Base-by-base conservation (phyloP, 1,139 yeast genomes). In the Candida frijolesensis region DNA sequence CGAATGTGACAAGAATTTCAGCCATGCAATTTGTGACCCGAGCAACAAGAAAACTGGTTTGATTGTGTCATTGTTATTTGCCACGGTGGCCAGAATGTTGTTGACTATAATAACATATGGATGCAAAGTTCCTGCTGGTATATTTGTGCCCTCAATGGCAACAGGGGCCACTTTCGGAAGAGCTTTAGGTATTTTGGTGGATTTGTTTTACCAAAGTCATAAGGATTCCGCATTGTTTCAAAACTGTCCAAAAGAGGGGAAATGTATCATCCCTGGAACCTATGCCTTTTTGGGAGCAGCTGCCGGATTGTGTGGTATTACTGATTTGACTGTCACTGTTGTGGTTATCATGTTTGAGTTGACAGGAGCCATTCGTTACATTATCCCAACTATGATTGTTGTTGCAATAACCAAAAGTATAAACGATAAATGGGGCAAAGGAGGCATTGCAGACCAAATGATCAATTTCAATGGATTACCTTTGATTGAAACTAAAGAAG, bases 201-300 rank as follows among this genome's bases (percentile, higher is more conserved):
- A 92, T 59, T 60, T 73, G 32, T 57, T 87, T 11, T 80, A 85
- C 33, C 74, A 76, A 51, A 65, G 61, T 43, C 56, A 72, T 52
- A 76, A 79, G 0, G 68, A 72, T 10, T 67, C 79, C 2, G 50
- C 62, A 4, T 51, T 81, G 4, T 88, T 88, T 60, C 53, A 78
- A 35, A 72, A 80, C 49, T 83, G 84, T 54, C 64, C 74, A 0
- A 57, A 54, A 4, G 63, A 57, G 16, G 77, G 70, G 0, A 73
- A 70, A 33, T 89, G 96, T 61, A 82, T 92, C 19, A 89, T 92
- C 2, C 96, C 97, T 0, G 98, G 97, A 0, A 90, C 96, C 0
- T 94, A 92, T 67, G 96, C 99, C 0, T 86, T 95, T 53, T 79
- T 95, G n/a, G 99, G 99, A 1, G 98, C 99, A 0, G 98, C 96